Base-by-base conservation (phyloP, 1,139 yeast genomes). In the Magnusiomyces fungicola region DNA sequence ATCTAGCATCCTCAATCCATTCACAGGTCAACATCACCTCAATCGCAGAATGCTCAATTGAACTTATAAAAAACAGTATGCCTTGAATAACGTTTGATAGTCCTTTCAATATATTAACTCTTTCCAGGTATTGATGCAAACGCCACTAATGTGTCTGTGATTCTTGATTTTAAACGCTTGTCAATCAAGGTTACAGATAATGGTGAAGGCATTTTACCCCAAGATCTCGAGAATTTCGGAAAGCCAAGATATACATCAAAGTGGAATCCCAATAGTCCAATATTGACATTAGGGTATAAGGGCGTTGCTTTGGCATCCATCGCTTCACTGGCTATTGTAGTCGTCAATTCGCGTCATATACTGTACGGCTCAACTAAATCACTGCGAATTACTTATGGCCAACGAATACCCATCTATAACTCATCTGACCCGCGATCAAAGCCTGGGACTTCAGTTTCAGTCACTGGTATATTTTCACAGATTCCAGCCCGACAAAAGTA, bases 401-500 rank as follows among this genome's bases (percentile, higher is more conserved):
- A 50, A 14, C 47, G 55, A 29, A 34, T 39, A 19, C 34, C 44
- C 16, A 39, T 47, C 10, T 60, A 38, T 46, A 39, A 41, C 24
- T 16, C 43, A 43, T 44, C 37, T 24, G 47, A 32, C 29, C 46
- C 43, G 7, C 41, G 32, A 10, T 36, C 48, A 4, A 12, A n/a
- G n/a, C 56, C 61, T 9, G 94, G 95, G 0, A 81, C 94, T 0
- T 54, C 62, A 0, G 73, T 83, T 1, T 51, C 63, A 0, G 74
- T 79, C 0, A 58, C 67, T 3, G 74, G 78, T 50, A 50, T 85
- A 19, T 83, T 83, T 60, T 65, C 69, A 19, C 71, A 69, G 37
- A 48, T 78, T 1, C 89, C 90, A 0, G 89, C 85, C 1, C 68
- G 96, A 27, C 68, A 73, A 38, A 56, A 54, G 9, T 67, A 66